Evolutionary conservation across 805 yeast genomes (phyloP).

Genomic region (Scheffersomyces stipitis): DNA sequence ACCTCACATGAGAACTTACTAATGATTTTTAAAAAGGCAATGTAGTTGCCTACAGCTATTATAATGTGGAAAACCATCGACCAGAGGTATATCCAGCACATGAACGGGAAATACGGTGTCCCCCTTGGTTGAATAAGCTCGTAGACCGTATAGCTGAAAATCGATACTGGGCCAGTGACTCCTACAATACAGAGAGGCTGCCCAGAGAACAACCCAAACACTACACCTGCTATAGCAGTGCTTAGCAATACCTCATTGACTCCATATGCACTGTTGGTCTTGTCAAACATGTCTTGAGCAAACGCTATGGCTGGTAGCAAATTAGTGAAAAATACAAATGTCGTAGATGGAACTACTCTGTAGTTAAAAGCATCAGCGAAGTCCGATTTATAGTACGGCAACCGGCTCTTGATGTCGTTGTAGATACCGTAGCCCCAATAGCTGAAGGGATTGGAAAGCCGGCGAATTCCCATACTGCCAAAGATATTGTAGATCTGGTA

Average conservation of each 20-base stretch:
- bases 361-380: conserved; percentile 83
- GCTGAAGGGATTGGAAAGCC: conserved; percentile 5
- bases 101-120: conserved; percentile 75
- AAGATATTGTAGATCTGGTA: too few species aligned
- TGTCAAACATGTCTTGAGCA: conserved; percentile 96
- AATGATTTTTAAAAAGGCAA: conserved; percentile 65
- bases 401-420: conserved; percentile 48
- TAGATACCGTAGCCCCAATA: conserved; percentile 49
- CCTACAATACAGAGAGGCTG: conserved; percentile 96
- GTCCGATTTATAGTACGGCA: conserved; percentile 74
- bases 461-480: too few species aligned
- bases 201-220: conserved; percentile 83
- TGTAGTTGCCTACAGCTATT: conserved; percentile 68
- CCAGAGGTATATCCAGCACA: conserved; percentile 97
- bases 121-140: conserved; percentile 59
- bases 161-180: conserved; percentile 93
- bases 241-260: conserved; percentile 85
- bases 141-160: conserved; percentile 88
- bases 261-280: conserved; percentile 84
- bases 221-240: conserved; percentile 84
- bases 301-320: conserved; percentile 91
- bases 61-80: conserved; percentile 75
- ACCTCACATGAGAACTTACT: conserved; percentile 87
- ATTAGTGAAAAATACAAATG: conserved; percentile 86
- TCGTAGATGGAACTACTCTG: conserved; percentile 81